phyloP scores from a whole-genome alignment of 257 asterid genomes.

The Penstemon eatonii region DNA sequence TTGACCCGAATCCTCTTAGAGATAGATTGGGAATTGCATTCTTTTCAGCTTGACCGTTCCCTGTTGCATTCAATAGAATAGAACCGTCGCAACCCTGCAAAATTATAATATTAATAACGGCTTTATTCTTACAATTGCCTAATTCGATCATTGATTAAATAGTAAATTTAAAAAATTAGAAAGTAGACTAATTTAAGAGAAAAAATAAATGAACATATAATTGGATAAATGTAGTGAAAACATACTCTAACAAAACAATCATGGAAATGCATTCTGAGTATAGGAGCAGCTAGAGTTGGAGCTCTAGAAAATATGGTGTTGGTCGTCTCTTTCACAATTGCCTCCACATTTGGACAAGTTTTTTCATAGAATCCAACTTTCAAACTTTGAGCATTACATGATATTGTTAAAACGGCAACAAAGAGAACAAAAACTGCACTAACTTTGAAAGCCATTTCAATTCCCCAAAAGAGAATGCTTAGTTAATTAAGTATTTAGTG shows the following conservation, averaged over 20 bases:
- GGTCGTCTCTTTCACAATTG: slow-evolving; percentile 34
- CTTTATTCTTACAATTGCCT: too few relatives aligned
- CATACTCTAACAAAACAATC: slow-evolving; percentile 57
- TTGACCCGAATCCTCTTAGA: slow-evolving; percentile 46
- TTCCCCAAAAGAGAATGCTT: not conserved
- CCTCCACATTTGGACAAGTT: slow-evolving; percentile 41
- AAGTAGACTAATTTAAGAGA: too few relatives aligned
- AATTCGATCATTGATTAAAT: too few relatives aligned
- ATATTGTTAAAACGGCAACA: not conserved
- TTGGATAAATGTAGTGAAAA: too few relatives aligned
- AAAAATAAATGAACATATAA: not conserved
- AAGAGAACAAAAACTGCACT: slow-evolving; percentile 1
- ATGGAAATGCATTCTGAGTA: slow-evolving; percentile 52
- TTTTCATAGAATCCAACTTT: slow-evolving; percentile 28
- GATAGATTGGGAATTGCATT: slow-evolving; percentile 45
- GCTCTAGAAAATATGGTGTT: slow-evolving; percentile 26
- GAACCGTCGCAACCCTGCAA: slow-evolving; percentile 64
- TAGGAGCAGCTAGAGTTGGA: slow-evolving; percentile 41
- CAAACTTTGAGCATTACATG: slow-evolving; percentile 31
- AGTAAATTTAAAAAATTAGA: too few relatives aligned
- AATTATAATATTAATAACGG: too few relatives aligned
- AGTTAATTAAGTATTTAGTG: not conserved
- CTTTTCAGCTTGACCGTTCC: slow-evolving; percentile 39
- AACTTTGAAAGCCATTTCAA: slow-evolving; percentile 30
- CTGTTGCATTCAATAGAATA: slow-evolving; percentile 36